Base-by-base conservation (phyloP, 179 eudicot genomes). In the Spinacia oleracea region DNA sequence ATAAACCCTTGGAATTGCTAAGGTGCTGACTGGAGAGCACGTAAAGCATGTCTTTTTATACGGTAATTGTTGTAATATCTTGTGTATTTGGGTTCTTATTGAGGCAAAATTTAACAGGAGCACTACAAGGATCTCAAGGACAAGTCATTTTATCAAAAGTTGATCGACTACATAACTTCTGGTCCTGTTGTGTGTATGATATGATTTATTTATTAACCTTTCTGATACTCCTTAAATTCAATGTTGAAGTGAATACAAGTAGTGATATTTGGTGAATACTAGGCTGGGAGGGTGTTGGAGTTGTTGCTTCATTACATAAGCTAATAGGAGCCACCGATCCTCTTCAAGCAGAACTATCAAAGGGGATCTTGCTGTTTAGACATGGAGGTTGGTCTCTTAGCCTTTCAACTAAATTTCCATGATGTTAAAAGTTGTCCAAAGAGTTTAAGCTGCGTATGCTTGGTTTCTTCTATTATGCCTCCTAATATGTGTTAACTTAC, bases 211-310 rank as follows among this genome's bases (percentile, higher is more conserved):
- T n/a, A 40, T 73, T 53, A 9, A n/a, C n/a, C 66, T 55, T 83
- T 35, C 18, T 62, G 10, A 20, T 35, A n/a, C 15, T 73, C 32
- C 0, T 73, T 66, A 4, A 21, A 1, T 18, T 2, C 23, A 15
- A 21, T 14, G 14, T 34, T 25, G 50, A 18, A 59, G 5, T 75
- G 23, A 1, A 23, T 46, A 50, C 43, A 31, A 25, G 51, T 45
- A 42, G 18, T 59, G 1, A 59, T 18, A 23, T 68, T 70, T 45
- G 35, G 38, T 55, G 75, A 51, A 34, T 80, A 46, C 32, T 81
- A 95, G 98, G 97, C 97, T 95, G 98, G 97, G 95, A 95, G 83
- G 98, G 98, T 12, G 89, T 89, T 53, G 98, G 98, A 40, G 96
- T 91, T 76, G 98, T 95, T 81, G 98, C 97, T 81, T 95, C 98